Percentiles rank a stretch among this genome's conserved stretches.
These are phyloP conservation scores for Tolypocladium guangdongense DNA, from an alignment of 2,329 filamentous ascomycete genomes.

Conservation along the genomic window DNA sequence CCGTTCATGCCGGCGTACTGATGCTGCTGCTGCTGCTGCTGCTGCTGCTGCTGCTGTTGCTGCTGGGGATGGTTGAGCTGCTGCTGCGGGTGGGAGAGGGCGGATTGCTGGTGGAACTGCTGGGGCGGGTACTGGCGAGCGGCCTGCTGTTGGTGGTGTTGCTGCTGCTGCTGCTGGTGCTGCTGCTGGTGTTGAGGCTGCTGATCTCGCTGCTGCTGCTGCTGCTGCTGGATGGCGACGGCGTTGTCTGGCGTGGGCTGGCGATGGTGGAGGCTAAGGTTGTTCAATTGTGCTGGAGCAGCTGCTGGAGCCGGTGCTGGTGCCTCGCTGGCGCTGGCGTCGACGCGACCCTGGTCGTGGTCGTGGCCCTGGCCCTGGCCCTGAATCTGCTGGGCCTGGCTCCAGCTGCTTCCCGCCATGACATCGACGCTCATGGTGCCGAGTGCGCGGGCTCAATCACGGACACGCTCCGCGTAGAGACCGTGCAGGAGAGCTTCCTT, in stretches of 20 bases:
- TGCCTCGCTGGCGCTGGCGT: neutral
- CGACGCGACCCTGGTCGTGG: neutral
- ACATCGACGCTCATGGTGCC: neutral
- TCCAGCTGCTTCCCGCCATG: neutral
- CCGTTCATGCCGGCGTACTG: conserved; percentile 31
- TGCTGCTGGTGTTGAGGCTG: neutral
- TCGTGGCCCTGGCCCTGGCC: neutral
- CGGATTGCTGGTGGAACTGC: conserved; percentile 1
- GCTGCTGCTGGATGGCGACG: neutral
- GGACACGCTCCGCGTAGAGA: neutral
- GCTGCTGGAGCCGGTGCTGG: too few species aligned
- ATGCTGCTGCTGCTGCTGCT: conserved; percentile 6
- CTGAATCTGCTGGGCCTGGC: neutral
- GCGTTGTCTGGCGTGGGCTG: conserved; percentile 7
- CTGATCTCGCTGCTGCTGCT: neutral
- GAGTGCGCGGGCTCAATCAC: neutral
- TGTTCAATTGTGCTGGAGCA: neutral
- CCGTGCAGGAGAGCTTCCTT: neutral
- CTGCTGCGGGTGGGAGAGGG: conserved; percentile 1
- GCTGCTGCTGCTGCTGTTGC: conserved; percentile 6
- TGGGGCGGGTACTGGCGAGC: neutral
- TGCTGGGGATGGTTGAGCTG: conserved; percentile 6
- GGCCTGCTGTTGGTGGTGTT: neutral
- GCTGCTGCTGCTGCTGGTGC: neutral
- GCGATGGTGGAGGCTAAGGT: neutral